Evolutionary conservation across 495 filamentous ascomycete species (phyloP).

Genomic region (Cairneyella variabilis): DNA sequence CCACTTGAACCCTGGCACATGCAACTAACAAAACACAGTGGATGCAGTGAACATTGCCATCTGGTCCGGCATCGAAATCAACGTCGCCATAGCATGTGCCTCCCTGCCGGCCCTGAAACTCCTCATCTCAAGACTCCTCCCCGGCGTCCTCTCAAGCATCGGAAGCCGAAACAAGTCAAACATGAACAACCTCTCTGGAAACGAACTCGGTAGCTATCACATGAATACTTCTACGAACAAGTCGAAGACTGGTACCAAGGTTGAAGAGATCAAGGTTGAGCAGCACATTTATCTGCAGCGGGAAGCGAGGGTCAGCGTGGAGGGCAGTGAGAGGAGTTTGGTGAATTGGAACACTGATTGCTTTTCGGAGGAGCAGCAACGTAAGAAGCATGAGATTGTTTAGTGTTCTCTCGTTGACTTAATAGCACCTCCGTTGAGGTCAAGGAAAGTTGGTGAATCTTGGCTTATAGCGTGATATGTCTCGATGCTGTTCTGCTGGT

Average conservation of each 20-base stretch:
- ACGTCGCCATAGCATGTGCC: slow-evolving; percentile 28
- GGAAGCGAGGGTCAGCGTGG: neutral
- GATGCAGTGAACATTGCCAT: slow-evolving; percentile 26
- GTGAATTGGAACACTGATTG: neutral
- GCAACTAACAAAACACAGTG: neutral
- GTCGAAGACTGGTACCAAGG: too few relatives aligned
- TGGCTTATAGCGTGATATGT: too few relatives aligned
- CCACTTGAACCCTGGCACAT: neutral
- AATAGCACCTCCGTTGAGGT: too few relatives aligned
- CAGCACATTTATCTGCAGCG: neutral
- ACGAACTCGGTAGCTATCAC: too few relatives aligned
- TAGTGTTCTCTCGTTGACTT: too few relatives aligned
- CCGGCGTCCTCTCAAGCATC: neutral
- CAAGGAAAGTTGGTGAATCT: too few relatives aligned
- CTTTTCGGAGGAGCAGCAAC: neutral
- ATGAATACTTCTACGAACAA: too few relatives aligned
- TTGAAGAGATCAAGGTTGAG: slow-evolving; percentile 2
- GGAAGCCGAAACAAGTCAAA: neutral
- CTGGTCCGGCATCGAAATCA: slow-evolving; percentile 32
- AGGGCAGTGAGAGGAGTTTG: neutral
- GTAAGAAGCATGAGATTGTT: neutral
- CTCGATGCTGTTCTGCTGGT: too few relatives aligned
- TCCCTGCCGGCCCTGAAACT: slow-evolving; percentile 29
- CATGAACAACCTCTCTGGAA: neutral
- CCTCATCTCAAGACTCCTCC: slow-evolving; percentile 5